These are phyloP conservation scores for Pholiota conissans DNA, from an alignment of 768 basidiomycete genomes.

Conservation along the genomic window DNA sequence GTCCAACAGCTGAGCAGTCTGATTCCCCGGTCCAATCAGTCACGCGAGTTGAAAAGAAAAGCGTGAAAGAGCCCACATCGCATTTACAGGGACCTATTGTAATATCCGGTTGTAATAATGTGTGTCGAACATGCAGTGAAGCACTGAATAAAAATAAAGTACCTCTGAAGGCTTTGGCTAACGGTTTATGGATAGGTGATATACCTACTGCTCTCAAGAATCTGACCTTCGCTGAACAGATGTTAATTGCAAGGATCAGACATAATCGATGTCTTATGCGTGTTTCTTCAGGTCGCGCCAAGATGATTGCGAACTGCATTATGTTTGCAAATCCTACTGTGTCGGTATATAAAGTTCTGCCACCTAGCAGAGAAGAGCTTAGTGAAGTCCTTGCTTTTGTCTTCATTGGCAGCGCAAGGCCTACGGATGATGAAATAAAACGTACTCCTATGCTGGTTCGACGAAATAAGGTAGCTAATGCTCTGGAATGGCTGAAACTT, in stretches of 20 bases:
- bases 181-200: neutral
- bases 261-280: neutral
- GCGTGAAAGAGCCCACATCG: neutral
- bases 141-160: neutral
- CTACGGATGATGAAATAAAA: neutral
- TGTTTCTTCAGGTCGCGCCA: neutral
- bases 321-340: neutral
- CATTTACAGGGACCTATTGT: neutral
- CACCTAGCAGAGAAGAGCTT: neutral
- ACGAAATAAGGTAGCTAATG: neutral
- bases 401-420: neutral
- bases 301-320: conserved; percentile 2
- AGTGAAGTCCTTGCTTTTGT: neutral
- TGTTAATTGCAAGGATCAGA: neutral
- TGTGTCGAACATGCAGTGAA: neutral
- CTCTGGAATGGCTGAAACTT: conserved; percentile 1
- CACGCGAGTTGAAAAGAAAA: neutral
- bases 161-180: neutral
- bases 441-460: neutral
- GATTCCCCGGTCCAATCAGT: neutral
- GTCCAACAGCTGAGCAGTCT: neutral
- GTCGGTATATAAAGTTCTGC: neutral
- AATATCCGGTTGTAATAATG: neutral
- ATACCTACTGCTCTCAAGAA: neutral
- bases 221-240: neutral